phyloP scores from a whole-genome alignment of 257 asterid genomes.

The Nicotiana tabacum region DNA sequence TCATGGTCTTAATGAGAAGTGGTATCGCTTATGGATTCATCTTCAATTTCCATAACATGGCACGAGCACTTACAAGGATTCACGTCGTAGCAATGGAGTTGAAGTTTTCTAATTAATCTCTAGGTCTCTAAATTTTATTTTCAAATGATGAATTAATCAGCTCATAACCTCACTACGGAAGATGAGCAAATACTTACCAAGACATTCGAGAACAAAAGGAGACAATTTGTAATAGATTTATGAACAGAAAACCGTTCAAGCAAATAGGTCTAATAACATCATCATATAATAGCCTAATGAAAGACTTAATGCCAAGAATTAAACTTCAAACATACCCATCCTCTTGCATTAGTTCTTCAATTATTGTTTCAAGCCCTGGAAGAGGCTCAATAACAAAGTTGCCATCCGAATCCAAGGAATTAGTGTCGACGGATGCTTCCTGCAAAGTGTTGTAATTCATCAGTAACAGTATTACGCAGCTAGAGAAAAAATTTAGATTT shows the following conservation, averaged over 20 bases:
- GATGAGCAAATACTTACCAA: background rate
- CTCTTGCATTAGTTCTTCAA: slow-evolving; percentile 76
- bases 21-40: background rate
- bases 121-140: background rate
- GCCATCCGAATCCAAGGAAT: slow-evolving; percentile 22
- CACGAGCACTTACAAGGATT: background rate
- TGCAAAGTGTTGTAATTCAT: slow-evolving; percentile 21
- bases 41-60: background rate
- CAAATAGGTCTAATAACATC: background rate
- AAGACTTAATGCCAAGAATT: background rate
- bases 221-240: too few species aligned
- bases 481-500: background rate
- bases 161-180: background rate
- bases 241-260: too few species aligned
- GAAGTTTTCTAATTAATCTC: background rate
- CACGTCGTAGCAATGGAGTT: too few species aligned
- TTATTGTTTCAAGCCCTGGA: slow-evolving; percentile 74
- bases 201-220: background rate
- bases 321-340: slow-evolving; percentile 60
- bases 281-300: background rate
- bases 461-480: slow-evolving; percentile 4
- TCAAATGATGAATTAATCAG: background rate
- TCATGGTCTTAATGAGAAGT: too few species aligned
- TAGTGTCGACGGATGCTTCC: slow-evolving; percentile 39
- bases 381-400: slow-evolving; percentile 69